Base-by-base conservation (phyloP, 306 rosid genomes). In the Purshia tridentata region DNA sequence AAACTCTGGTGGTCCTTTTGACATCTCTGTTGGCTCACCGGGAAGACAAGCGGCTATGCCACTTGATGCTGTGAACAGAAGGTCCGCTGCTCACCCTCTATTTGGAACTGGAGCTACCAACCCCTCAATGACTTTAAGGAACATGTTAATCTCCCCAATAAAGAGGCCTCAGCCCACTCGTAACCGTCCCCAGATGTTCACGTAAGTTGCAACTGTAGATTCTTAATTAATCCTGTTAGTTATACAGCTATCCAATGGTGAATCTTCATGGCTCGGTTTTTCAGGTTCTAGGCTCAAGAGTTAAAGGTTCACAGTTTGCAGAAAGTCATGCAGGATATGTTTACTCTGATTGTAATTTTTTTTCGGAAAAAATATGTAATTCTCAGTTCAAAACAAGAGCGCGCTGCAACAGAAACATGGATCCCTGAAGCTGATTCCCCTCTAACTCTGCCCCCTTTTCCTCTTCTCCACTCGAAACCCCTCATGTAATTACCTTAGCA, bases 151-250 rank as follows among this genome's bases (percentile, higher is more conserved):
- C 59, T 94, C 99, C 80, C 99, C 99, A 72, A 91, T 94, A 55
- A 94, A 94, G 77, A 85, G 99, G 73, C 98, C 98, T 76, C 96
- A 90, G 83, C 96, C 84, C 80, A 87, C 98, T 23, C 96, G 97
- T 62, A 91, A 81, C 75, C 96, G 98, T 68, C 78, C 88, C 63
- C 94, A 94, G 18, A 53, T 94, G 81, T 94, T 94, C 87, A 86
- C 95, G 91, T 94, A 82, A 86, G 88, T 64, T 56, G 12, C 22
- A 60, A 49, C 57, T 65, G 51, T 42, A 42, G 56, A 29, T 29
- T 29, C 35, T 29, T 29, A 29, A 29, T 29, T 29, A 29, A 29
- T 46, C 69, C 75, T 56, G 6, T 54, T 14, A 72, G 62, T 65
- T 58, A 70, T 51, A 11, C 23, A 4, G 19, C 66, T 11, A 9